Percentiles rank a stretch among this genome's conserved stretches.
These are phyloP conservation scores for Tylopilus vinaceipallidus DNA, from an alignment of 768 basidiomycete genomes.

Conservation along the genomic window DNA sequence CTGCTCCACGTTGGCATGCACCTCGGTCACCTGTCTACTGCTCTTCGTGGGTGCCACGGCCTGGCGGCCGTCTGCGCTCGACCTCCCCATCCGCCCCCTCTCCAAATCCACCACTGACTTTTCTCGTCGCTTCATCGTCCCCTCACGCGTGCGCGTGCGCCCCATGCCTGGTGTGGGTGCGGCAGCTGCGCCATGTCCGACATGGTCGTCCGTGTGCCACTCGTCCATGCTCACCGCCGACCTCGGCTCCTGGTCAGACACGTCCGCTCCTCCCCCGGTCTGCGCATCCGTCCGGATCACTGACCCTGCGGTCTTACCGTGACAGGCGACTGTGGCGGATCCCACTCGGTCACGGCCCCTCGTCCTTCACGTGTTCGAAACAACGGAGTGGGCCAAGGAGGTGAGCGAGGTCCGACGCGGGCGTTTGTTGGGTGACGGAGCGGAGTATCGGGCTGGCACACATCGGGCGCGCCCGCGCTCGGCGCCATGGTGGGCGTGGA, in stretches of 20 bases:
- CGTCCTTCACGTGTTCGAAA: conserved; percentile 24
- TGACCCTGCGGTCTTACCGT: conserved; percentile 16
- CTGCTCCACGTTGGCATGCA: too few species aligned
- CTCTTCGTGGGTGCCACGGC: neutral
- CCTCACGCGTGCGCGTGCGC: conserved; percentile 3
- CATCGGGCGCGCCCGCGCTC: neutral
- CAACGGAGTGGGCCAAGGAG: conserved; percentile 27
- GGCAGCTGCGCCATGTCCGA: neutral
- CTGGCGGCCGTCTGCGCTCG: neutral
- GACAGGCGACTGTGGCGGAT: conserved; percentile 3
- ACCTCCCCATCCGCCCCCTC: conserved; percentile 28
- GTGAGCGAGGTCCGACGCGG: conserved; percentile 21
- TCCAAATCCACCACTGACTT: conserved; percentile 25
- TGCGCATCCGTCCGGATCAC: conserved; percentile 29
- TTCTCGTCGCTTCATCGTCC: conserved; percentile 13
- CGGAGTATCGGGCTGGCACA: too few species aligned
- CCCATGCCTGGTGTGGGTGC: too few species aligned
- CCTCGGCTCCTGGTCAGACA: conserved; percentile 19
- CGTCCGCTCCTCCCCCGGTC: conserved; percentile 1
- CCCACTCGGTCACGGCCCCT: conserved; percentile 7
- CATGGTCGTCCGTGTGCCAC: conserved; percentile 19
- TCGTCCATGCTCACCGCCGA: conserved; percentile 10
- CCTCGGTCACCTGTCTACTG: neutral
- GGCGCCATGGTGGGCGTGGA: neutral
- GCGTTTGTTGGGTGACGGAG: conserved; percentile 4